These are phyloP conservation scores for Pythium vanterpoolii DNA, from an alignment of 352 stramenopile species.

Conservation along the genomic window DNA sequence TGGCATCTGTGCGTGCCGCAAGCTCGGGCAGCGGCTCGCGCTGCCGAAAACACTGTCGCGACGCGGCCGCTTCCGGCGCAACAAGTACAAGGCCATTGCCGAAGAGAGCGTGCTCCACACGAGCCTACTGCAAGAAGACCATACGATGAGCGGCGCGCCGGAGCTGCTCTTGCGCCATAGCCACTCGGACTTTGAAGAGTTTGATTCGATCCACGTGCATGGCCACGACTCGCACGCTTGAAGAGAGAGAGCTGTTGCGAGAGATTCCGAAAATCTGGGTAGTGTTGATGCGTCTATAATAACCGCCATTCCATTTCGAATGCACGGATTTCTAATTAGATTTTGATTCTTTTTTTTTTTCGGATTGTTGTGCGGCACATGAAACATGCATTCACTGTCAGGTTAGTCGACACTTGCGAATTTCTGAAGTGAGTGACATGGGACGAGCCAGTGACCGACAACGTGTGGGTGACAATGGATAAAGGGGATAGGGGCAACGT, in stretches of 20 bases:
- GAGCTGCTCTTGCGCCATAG: background rate
- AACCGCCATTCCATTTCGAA: too few relatives aligned
- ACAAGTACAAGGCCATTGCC: slow-evolving; percentile 11
- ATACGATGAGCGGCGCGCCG: slow-evolving; percentile 3
- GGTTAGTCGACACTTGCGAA: too few relatives aligned
- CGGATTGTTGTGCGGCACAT: too few relatives aligned
- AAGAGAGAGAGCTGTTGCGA: background rate
- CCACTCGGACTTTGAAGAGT: slow-evolving; percentile 22
- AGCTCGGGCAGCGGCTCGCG: slow-evolving; percentile 51
- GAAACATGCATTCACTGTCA: too few relatives aligned
- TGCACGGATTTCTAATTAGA: too few relatives aligned
- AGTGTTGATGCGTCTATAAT: too few relatives aligned
- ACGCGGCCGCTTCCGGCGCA: slow-evolving; percentile 2
- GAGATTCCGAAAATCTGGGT: too few relatives aligned
- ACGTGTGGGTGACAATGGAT: background rate
- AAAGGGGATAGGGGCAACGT: background rate
- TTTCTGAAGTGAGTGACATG: too few relatives aligned
- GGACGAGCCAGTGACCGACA: too few relatives aligned
- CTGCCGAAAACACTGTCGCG: slow-evolving; percentile 26
- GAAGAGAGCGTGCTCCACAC: slow-evolving; percentile 29
- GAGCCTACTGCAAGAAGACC: slow-evolving; percentile 40
- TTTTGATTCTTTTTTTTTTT: too few relatives aligned
- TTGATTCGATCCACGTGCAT: slow-evolving; percentile 26
- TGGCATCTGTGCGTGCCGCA: slow-evolving; percentile 46
- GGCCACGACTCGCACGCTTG: slow-evolving; percentile 1